Base-by-base conservation (phyloP, 208 protist genomes). In the Tetramitus jugosus region DNA sequence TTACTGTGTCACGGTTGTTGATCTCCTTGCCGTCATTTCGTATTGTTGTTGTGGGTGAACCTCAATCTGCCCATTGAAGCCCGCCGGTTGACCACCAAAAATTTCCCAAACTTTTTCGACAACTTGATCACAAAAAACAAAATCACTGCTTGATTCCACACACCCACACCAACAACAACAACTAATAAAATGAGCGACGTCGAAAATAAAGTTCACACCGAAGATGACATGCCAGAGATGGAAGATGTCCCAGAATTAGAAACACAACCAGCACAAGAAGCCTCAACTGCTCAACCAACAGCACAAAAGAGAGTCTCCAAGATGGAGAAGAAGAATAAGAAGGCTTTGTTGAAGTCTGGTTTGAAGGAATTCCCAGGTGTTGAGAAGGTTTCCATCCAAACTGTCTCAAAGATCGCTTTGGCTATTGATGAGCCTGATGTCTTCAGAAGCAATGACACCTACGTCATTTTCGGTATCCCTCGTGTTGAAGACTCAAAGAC, bases 391-490 rank as follows among this genome's bases (percentile, higher is more conserved):
- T 90, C 88, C n/a, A 74, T 94, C 13, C 89, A 86, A 81, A 87
- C 88, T 78, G 78, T 31, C 29, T 29, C 40, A 69, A 65, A 86
- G 76, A 74, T 90, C 69, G 35, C 37, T 2, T 90, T 92, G 56
- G 85, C 86, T n/a, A 87, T 94, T 81, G 37, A 64, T 76, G 71
- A 90, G 64, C 91, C 92, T 40, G 91, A 94, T 78, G 91, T 94
- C n/a, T 94, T 83, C 86, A n/a, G 14, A 8, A n/a, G 39, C 17
- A 33, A 33, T 1, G 91, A 94, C 76, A 92, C 87, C 14, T 95
- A 91, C 78, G 84, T 94, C 45, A 87, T 95, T 83, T 94, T 95
- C 68, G 92, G 92, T 78, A 90, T 93, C 79, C 84, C 86, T 62
- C 91, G 91, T 46, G 86, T 94, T 13, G 91, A 95, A 77, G 91